Evolutionary conservation across 2,329 filamentous ascomycete genomes (phyloP).

Genomic region (Alternaria solani): DNA sequence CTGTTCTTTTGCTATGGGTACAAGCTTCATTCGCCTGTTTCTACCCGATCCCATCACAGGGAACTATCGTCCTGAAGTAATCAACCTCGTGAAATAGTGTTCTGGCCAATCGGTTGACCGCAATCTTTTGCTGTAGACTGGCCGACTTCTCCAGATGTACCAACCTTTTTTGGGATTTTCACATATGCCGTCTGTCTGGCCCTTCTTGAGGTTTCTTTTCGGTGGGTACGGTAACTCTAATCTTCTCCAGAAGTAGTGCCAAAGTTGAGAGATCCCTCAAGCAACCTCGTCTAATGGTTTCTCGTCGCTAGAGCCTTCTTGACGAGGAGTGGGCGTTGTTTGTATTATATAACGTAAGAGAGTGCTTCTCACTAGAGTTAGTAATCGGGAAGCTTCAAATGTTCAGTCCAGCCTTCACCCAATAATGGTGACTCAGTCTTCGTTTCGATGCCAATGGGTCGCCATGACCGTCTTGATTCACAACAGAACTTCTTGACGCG

Average conservation of each 20-base stretch:
- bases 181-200: too few relatives aligned
- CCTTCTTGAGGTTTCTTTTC: too few relatives aligned
- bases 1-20: neutral
- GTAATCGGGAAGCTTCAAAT: neutral
- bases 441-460: neutral
- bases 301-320: too few relatives aligned
- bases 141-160: too few relatives aligned
- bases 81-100: neutral
- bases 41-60: neutral
- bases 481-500: neutral
- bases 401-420: neutral
- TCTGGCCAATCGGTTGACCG: neutral
- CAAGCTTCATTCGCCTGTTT: neutral
- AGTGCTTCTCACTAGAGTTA: neutral
- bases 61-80: neutral
- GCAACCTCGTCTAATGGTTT: too few relatives aligned
- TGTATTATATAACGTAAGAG: neutral
- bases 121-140: too few relatives aligned
- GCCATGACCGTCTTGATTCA: neutral
- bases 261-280: too few relatives aligned
- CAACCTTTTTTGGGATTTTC: too few relatives aligned
- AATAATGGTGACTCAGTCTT: neutral
- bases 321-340: too few relatives aligned
- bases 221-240: too few relatives aligned
- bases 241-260: too few relatives aligned